phyloP scores from a whole-genome alignment of 83 land plant species.

The Picea abies region DNA sequence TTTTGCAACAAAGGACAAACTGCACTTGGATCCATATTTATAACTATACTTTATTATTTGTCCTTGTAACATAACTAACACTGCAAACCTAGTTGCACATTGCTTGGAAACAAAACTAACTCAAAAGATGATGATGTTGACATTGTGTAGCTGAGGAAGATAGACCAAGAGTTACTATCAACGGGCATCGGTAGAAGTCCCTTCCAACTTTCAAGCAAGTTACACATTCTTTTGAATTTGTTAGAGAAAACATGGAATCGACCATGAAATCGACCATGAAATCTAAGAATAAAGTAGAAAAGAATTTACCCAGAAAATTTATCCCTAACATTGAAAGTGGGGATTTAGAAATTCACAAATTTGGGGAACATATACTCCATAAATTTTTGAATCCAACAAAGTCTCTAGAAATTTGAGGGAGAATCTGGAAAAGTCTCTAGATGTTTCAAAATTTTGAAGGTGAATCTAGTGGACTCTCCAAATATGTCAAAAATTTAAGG shows the following conservation, averaged over 20 bases:
- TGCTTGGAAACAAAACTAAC: conserved; percentile 82
- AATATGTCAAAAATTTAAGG: too few relatives aligned
- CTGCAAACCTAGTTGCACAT: neutral
- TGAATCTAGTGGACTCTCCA: too few relatives aligned
- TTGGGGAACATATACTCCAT: too few relatives aligned
- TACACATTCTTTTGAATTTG: conserved; percentile 70
- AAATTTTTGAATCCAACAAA: too few relatives aligned
- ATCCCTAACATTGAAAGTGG: too few relatives aligned
- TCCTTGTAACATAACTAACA: neutral
- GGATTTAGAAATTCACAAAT: too few relatives aligned
- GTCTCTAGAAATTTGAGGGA: too few relatives aligned
- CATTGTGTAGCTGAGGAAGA: conserved; percentile 82
- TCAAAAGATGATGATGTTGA: conserved; percentile 84
- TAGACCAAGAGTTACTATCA: conserved; percentile 68
- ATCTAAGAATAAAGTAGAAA: too few relatives aligned
- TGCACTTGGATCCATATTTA: neutral
- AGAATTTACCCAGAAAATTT: too few relatives aligned
- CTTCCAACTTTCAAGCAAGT: conserved; percentile 34
- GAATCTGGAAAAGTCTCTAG: too few relatives aligned
- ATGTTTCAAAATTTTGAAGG: too few relatives aligned
- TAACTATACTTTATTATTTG: conserved; percentile 5
- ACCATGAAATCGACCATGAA: too few relatives aligned
- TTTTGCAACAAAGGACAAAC: conserved; percentile 34
- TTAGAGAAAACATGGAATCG: conserved; percentile 57
- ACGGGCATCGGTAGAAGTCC: conserved; percentile 80